Percentiles rank a stretch among this genome's conserved stretches.
Evolutionary conservation across 2,329 filamentous ascomycete genomes (phyloP).

Genomic region (Aspergillus unguis): DNA sequence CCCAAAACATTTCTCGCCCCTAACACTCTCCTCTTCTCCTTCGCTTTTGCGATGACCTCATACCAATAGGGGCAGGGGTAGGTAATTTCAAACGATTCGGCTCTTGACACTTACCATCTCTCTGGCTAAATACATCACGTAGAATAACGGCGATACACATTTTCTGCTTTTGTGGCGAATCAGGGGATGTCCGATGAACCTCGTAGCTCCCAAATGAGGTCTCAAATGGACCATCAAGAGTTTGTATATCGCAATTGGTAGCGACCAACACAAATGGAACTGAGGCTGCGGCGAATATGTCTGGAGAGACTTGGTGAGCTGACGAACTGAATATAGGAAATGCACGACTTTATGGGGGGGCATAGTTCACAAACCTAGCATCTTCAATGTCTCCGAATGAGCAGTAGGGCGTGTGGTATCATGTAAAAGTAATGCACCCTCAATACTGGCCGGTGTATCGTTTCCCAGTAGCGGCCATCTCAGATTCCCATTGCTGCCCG

Average conservation of each 20-base stretch:
- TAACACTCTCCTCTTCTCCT: background rate
- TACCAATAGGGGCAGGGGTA: background rate
- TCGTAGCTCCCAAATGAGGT: slow-evolving; percentile 67
- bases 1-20: background rate
- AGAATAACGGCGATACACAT: slow-evolving; percentile 74
- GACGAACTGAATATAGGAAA: background rate
- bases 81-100: background rate
- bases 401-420: slow-evolving; percentile 78
- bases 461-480: slow-evolving; percentile 54
- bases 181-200: slow-evolving; percentile 69
- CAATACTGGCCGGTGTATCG: slow-evolving; percentile 70
- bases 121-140: slow-evolving; percentile 64
- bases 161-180: slow-evolving; percentile 68
- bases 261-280: slow-evolving; percentile 79
- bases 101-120: slow-evolving; percentile 59
- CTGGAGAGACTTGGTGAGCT: slow-evolving; percentile 45
- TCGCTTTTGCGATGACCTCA: background rate
- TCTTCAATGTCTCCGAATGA: slow-evolving; percentile 68
- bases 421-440: slow-evolving; percentile 82
- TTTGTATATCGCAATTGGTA: slow-evolving; percentile 81
- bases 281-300: slow-evolving; percentile 67
- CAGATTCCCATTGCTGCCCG: slow-evolving; percentile 47
- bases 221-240: slow-evolving; percentile 67
- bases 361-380: slow-evolving; percentile 64
- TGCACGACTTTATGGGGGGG: background rate